These are phyloP conservation scores for Cyclotella choctawhatcheeana DNA, from an alignment of 108 stramenopile genomes.

Conservation along the genomic window DNA sequence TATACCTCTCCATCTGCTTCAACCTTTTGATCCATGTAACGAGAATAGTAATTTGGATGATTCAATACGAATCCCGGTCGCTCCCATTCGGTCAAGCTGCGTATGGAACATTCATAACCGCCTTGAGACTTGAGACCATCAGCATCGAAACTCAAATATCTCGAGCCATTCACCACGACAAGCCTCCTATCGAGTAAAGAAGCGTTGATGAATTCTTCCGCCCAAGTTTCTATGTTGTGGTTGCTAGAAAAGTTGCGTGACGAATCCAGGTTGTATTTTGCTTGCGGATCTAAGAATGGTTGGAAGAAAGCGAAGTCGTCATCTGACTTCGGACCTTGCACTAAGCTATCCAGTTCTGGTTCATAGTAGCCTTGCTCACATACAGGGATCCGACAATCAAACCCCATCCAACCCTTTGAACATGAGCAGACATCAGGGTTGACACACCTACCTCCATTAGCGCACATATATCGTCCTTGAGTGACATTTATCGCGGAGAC, in stretches of 20 bases:
- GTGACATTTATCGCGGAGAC: slow-evolving; percentile 57
- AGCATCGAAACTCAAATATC: slow-evolving; percentile 35
- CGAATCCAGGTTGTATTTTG: slow-evolving; percentile 50
- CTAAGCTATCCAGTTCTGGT: slow-evolving; percentile 55
- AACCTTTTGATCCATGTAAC: slow-evolving; percentile 68
- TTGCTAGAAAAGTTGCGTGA: slow-evolving; percentile 67
- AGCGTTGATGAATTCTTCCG: slow-evolving; percentile 59
- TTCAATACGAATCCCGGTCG: slow-evolving; percentile 54
- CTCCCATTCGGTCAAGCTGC: slow-evolving; percentile 84
- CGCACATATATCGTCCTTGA: slow-evolving; percentile 84
- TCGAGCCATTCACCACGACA: slow-evolving; percentile 32
- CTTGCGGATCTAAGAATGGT: slow-evolving; percentile 57
- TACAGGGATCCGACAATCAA: slow-evolving; percentile 89
- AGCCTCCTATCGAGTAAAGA: slow-evolving; percentile 34
- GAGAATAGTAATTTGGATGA: slow-evolving; percentile 82
- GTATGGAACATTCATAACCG: slow-evolving; percentile 82
- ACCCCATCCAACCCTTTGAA: slow-evolving; percentile 81
- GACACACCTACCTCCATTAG: slow-evolving; percentile 81
- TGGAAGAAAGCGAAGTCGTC: slow-evolving; percentile 57
- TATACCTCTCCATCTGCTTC: slow-evolving; percentile 68
- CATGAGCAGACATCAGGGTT: slow-evolving; percentile 81
- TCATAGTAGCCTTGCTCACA: slow-evolving; percentile 86
- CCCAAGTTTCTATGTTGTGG: slow-evolving; percentile 46
- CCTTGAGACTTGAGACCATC: slow-evolving; percentile 73
- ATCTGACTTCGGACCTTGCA: slow-evolving; percentile 53